These are phyloP conservation scores for Coemansia sp. DNA, from an alignment of 192 early-diverging fungal genomes.

Conservation along the genomic window DNA sequence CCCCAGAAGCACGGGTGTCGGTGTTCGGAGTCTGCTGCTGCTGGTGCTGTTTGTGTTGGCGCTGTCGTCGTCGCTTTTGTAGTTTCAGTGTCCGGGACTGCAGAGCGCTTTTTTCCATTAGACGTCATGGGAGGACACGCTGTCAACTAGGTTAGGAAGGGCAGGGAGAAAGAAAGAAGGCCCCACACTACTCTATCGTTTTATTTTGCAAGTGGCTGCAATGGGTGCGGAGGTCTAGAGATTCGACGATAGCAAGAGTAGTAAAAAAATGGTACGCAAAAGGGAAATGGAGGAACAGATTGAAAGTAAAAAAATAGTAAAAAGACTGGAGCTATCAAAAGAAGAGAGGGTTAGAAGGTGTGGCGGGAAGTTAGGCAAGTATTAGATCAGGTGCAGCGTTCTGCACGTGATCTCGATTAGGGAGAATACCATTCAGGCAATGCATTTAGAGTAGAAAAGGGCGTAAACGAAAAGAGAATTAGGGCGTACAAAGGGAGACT, in stretches of 20 bases:
- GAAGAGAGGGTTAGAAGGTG: neutral
- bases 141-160: conserved; percentile 12
- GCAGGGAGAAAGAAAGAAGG: neutral
- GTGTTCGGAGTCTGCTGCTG: conserved; percentile 1
- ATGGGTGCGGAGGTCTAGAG: neutral
- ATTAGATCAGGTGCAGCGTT: conserved; percentile 43
- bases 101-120: conserved; percentile 44
- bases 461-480: neutral
- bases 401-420: conserved; percentile 31
- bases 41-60: neutral
- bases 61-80: neutral
- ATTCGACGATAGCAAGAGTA: neutral
- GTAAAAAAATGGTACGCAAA: neutral
- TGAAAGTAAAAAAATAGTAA: neutral
- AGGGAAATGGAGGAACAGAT: conserved; percentile 1
- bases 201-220: neutral
- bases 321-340: neutral
- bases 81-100: conserved; percentile 19
- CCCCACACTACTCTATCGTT: neutral
- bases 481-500: conserved; percentile 2
- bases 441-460: neutral
- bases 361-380: conserved; percentile 16
- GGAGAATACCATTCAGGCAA: neutral
- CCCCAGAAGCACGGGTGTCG: conserved; percentile 52
- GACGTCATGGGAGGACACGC: conserved; percentile 26